Evolutionary conservation across 2,329 filamentous ascomycete genomes (phyloP), one percentile per base, ranked within the genome.

Genomic region (Cryphonectria radicalis): DNA sequence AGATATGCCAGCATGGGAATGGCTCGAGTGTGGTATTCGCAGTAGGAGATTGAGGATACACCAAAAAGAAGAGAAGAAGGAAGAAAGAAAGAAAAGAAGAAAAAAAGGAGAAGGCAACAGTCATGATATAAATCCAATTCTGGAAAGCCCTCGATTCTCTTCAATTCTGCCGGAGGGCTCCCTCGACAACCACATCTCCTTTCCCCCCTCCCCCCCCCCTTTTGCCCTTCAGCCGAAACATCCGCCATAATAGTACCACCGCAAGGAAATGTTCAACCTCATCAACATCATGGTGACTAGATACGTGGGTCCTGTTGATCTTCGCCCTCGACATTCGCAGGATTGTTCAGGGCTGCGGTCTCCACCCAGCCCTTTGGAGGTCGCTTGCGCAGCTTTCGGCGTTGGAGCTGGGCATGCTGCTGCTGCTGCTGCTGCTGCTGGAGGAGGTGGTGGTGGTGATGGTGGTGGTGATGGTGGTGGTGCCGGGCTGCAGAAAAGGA

Each of bases 301-400:
- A 6, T 10, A 50, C 43, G 25, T 53, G 43, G 28, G 46, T 50
- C 13, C n/a, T 32, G 11, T 11, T 3, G 25, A 19, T 55, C 40
- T 13, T 32, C 57, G 28, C 55, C 42, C 35, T 69, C 32, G 32
- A 57, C 43, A 35, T 64, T 50, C 59, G 46, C 59, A 57, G 64
- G 59, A 13, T 64, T 63, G 60, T 76, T 74, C 59, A 79, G 72
- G 53, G 76, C 74, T 72, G 78, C 76, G 17, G 73, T 75, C 63
- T 79, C 78, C 8, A 74, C 74, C 74, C 77, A 78, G 25, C 74
- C 77, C 50, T 71, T 76, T 8, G 80, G 80, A 46, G 75, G 79
- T 72, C 79, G 80, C 77, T 86, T 86, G 74, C 79, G 82, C 69
- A 85, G 79, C 76, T 84, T 86, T 72, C 82, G 79, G 67, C 82